A percentile compares a stretch with the other conserved stretches of the same genome.
Conservation (phyloP, 306 rosid genomes). For the Dalbergia cochinchinensis region DNA sequence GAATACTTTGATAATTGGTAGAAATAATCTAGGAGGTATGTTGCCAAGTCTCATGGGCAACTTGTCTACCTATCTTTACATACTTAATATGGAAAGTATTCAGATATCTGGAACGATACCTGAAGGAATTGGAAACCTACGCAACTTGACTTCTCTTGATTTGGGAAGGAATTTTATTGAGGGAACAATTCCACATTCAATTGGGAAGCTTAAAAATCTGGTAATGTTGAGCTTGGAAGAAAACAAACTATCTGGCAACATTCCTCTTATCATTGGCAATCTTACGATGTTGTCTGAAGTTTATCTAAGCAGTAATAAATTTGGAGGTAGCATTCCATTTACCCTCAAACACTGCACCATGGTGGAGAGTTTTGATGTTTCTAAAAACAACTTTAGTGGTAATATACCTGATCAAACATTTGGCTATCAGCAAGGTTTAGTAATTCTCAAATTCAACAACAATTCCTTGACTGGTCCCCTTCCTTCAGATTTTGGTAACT, state of each 20-base stretch:
- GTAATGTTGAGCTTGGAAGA: neutral
- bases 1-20: accelerated
- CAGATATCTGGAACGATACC: slow-evolving; percentile 44
- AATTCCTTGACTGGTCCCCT: slow-evolving; percentile 38
- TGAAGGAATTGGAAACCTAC: slow-evolving; percentile 42
- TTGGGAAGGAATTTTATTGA: neutral
- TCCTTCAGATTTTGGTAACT: slow-evolving; percentile 38
- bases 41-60: slow-evolving; percentile 35
- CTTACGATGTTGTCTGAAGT: slow-evolving; percentile 29
- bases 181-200: slow-evolving; percentile 47
- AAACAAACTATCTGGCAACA: slow-evolving; percentile 29
- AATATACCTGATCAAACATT: slow-evolving; percentile 30
- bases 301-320: neutral
- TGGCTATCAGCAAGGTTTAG: slow-evolving; percentile 13
- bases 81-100: neutral
- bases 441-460: neutral
- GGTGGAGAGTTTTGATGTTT: neutral
- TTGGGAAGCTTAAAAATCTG: slow-evolving; percentile 33
- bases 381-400: slow-evolving; percentile 26
- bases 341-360: slow-evolving; percentile 24
- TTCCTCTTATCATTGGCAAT: slow-evolving; percentile 34
- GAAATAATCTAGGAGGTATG: slow-evolving; percentile 35
- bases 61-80: neutral
- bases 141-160: neutral
- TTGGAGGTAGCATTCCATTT: slow-evolving; percentile 46